phyloP scores from a whole-genome alignment of 352 stramenopile species.

The Peronospora belbahrii region DNA sequence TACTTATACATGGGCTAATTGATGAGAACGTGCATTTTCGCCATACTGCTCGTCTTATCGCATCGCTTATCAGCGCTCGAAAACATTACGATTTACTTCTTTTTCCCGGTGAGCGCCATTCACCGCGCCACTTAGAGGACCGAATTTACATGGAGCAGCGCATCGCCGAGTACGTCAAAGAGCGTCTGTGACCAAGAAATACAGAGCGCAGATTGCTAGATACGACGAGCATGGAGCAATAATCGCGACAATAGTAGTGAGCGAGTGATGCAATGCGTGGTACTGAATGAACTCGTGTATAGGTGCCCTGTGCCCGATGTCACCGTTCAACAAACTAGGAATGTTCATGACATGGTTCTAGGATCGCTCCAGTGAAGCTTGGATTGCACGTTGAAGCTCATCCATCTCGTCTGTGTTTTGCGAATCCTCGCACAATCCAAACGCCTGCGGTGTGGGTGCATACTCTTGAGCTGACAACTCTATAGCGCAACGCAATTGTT shows the following conservation, averaged over 20 bases:
- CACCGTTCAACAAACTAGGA: slow-evolving; percentile 2
- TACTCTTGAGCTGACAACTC: slow-evolving; percentile 61
- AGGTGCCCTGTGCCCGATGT: slow-evolving; percentile 6
- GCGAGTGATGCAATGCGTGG: slow-evolving; percentile 14
- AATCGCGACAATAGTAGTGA: slow-evolving; percentile 6
- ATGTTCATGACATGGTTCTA: slow-evolving; percentile 11
- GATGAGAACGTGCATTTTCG: slow-evolving; percentile 99
- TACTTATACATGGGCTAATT: slow-evolving; percentile 95
- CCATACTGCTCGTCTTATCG: slow-evolving; percentile 95
- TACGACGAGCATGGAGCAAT: neutral
- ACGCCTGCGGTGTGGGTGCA: slow-evolving; percentile 9
- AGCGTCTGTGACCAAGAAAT: slow-evolving; percentile 54
- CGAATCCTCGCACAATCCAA: slow-evolving; percentile 16
- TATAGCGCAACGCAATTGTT: slow-evolving; percentile 52
- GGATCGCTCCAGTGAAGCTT: slow-evolving; percentile 56
- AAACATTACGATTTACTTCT: slow-evolving; percentile 96
- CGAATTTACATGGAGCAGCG: slow-evolving; percentile 94
- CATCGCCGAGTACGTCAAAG: slow-evolving; percentile 83
- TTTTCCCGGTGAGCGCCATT: slow-evolving; percentile 95
- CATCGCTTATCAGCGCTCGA: slow-evolving; percentile 88
- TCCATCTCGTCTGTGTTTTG: slow-evolving; percentile 57
- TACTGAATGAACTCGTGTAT: slow-evolving; percentile 18
- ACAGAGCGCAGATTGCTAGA: slow-evolving; percentile 10
- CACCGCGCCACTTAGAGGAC: slow-evolving; percentile 87
- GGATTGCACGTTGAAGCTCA: slow-evolving; percentile 74